Base-by-base conservation (phyloP, 2,329 filamentous ascomycete genomes). In the Phoma sp. region DNA sequence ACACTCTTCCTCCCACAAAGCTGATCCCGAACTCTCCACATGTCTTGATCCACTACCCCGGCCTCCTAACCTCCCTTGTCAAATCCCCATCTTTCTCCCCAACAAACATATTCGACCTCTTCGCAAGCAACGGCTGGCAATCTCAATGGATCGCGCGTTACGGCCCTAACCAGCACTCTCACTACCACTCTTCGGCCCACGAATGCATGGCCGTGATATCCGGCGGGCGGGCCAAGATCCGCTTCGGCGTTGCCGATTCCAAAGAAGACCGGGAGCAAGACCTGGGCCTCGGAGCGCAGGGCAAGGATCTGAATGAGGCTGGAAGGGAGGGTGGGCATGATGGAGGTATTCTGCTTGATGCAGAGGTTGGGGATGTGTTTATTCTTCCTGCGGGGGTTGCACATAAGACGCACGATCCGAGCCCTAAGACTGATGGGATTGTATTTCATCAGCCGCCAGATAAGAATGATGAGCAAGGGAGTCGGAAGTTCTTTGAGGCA, bases 111-210 rank as follows among this genome's bases (percentile, higher is more conserved):
- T 75, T 80, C 68, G 74, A 81, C 47, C 69, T 78, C 14, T 82
- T 84, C 64, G 59, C 69, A 1, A 56, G 61, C 18, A 84, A 86
- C 58, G 78, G 73, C 21, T 86, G 83, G 83, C 64, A 79, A 26
- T 76, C 77, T 0, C 78, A 83, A 54, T 86, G 84, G 83, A 81
- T 86, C 42, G 81, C 80, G 56, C 80, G 83, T 29, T 87, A 87
- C 66, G 80, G 82, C 1, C 68, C 73, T 5, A 83, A 82, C 0
- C 84, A 85, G 51, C 43, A 65, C 11, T 83, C 83, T 0, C 84
- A 87, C 68, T 87, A 85, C 61, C 84, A 87, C 67, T 81, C 81
- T 2, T 63, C 68, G 7, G 78, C 81, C 0, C 84, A 87, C 61
- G 84, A 87, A 70, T 81, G 78, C 65, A 85, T 86, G 81, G 78